Percentiles rank a stretch among this genome's conserved stretches.
These are phyloP conservation scores for Boletus rex-veris DNA, from an alignment of 768 basidiomycete species.

Conservation along the genomic window DNA sequence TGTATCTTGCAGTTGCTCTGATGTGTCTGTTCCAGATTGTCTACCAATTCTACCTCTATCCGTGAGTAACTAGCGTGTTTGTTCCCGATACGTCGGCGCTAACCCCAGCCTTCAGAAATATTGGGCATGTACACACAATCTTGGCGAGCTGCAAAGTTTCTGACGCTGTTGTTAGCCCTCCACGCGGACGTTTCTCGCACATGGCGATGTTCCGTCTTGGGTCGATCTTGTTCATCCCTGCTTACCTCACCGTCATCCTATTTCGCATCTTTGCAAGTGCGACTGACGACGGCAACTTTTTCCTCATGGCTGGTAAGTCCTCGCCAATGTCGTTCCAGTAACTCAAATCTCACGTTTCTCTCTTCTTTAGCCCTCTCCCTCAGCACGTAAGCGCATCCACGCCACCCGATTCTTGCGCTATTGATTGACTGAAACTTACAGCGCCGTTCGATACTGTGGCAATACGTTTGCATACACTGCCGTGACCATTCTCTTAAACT, in stretches of 20 bases:
- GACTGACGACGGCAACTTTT: slow-evolving; percentile 63
- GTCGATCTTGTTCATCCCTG: slow-evolving; percentile 81
- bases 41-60: slow-evolving; percentile 89
- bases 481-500: slow-evolving; percentile 83
- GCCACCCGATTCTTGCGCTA: neutral
- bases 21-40: slow-evolving; percentile 95
- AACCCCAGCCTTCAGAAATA: slow-evolving; percentile 43
- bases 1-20: slow-evolving; percentile 60
- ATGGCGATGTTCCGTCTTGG: slow-evolving; percentile 89
- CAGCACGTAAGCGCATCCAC: slow-evolving; percentile 64
- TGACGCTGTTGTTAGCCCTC: slow-evolving; percentile 49
- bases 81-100: neutral
- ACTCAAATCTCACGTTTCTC: slow-evolving; percentile 1
- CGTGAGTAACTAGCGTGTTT: slow-evolving; percentile 46
- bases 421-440: slow-evolving; percentile 28
- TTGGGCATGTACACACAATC: slow-evolving; percentile 44
- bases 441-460: slow-evolving; percentile 85
- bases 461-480: slow-evolving; percentile 89
- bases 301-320: slow-evolving; percentile 76
- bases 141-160: neutral
- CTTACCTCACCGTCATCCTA: slow-evolving; percentile 76
- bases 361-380: slow-evolving; percentile 54
- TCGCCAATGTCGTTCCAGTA: neutral
- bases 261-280: slow-evolving; percentile 73
- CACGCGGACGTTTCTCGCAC: slow-evolving; percentile 78